Conservation (phyloP, 1,284 basidiomycete genomes). For the Grifola frondosa region DNA sequence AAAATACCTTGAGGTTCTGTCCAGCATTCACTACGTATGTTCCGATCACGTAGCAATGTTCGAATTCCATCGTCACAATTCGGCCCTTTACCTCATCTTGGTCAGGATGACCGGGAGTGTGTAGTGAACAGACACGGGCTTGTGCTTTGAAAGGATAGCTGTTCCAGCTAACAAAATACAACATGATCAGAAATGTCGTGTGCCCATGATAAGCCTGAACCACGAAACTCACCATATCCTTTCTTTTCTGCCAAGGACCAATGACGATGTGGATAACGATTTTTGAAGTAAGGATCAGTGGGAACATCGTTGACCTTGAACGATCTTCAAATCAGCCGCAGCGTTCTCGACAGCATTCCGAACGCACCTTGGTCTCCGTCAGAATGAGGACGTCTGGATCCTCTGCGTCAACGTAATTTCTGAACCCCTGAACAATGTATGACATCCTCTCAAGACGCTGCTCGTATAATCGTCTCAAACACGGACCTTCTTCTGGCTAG, state of each 20-base stretch:
- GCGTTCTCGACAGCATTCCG: not conserved
- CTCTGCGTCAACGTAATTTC: constrained; percentile 77
- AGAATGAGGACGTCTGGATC: constrained; percentile 79
- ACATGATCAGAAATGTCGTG: constrained; percentile 2
- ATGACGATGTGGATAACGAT: constrained; percentile 65
- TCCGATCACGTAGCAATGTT: constrained; percentile 68
- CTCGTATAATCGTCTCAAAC: too few relatives aligned
- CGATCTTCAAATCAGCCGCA: not conserved
- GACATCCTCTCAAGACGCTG: too few relatives aligned
- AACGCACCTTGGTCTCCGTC: constrained; percentile 75
- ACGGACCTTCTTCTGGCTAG: constrained; percentile 69
- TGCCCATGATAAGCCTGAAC: not conserved
- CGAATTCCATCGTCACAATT: constrained; percentile 82
- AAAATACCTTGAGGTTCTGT: constrained; percentile 71
- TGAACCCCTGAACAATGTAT: constrained; percentile 87
- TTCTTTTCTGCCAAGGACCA: constrained; percentile 79
- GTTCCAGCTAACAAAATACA: constrained; percentile 60
- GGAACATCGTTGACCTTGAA: constrained; percentile 65
- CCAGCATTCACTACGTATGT: constrained; percentile 93
- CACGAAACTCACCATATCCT: constrained; percentile 58
- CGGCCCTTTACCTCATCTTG: constrained; percentile 64
- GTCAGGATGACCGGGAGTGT: constrained; percentile 71
- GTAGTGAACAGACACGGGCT: constrained; percentile 67
- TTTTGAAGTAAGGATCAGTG: constrained; percentile 53
- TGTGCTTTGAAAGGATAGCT: constrained; percentile 76